A percentile compares a stretch with the other conserved stretches of the same genome.
These are phyloP conservation scores for Cytospora schulzeri DNA, from an alignment of 2,329 filamentous ascomycete species.

Conservation along the genomic window DNA sequence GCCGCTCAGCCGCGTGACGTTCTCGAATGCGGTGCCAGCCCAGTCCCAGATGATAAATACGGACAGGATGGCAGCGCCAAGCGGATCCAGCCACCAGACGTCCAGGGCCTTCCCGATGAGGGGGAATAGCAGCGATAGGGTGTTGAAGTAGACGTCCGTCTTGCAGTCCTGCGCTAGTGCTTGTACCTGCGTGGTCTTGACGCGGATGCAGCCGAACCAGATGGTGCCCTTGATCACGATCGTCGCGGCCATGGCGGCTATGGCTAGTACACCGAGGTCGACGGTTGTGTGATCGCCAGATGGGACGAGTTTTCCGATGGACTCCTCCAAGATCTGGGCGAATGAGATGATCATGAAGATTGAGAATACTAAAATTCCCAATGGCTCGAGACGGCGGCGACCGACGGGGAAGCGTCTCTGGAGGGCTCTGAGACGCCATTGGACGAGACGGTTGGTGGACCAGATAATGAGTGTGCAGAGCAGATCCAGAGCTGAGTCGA, in stretches of 20 bases:
- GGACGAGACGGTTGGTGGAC: slow-evolving; percentile 60
- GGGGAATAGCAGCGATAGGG: slow-evolving; percentile 63
- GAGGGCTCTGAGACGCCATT: slow-evolving; percentile 55
- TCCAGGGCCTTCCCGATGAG: slow-evolving; percentile 59
- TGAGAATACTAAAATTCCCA: slow-evolving; percentile 64
- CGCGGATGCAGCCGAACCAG: slow-evolving; percentile 58
- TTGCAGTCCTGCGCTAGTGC: slow-evolving; percentile 66
- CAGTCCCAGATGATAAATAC: slow-evolving; percentile 72
- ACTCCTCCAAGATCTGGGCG: slow-evolving; percentile 61
- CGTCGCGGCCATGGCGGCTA: slow-evolving; percentile 59
- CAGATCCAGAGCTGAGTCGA: slow-evolving; percentile 63
- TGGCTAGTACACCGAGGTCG: slow-evolving; percentile 53
- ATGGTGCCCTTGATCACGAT: slow-evolving; percentile 62
- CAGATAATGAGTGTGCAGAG: slow-evolving; percentile 64
- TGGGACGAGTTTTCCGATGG: slow-evolving; percentile 58
- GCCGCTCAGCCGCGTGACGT: slow-evolving; percentile 61
- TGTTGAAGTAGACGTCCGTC: slow-evolving; percentile 66
- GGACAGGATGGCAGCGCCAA: slow-evolving; percentile 63
- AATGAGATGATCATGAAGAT: slow-evolving; percentile 67
- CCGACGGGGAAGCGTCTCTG: slow-evolving; percentile 60
- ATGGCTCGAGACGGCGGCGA: slow-evolving; percentile 57
- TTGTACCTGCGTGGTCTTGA: slow-evolving; percentile 66
- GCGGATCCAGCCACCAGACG: slow-evolving; percentile 68
- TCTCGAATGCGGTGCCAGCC: slow-evolving; percentile 62
- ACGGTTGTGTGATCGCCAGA: slow-evolving; percentile 44